Percentiles rank a stretch among this genome's conserved stretches.
Evolutionary conservation across 202 grass and related monocot genomes (phyloP).

Genomic region (Elaeis oleifera): DNA sequence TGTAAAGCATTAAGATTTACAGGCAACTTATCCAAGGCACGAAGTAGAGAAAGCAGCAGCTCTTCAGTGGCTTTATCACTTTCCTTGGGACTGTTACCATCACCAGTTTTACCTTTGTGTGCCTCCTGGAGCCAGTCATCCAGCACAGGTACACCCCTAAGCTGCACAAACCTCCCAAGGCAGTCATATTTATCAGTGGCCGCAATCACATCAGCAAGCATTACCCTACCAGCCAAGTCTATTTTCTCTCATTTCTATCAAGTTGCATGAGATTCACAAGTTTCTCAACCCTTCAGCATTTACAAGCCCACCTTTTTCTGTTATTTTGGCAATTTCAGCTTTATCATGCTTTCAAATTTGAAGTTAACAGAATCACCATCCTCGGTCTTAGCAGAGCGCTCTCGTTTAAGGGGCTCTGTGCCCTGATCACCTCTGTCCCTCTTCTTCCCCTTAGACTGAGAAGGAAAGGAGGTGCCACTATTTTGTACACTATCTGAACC

Average conservation of each 20-base stretch:
- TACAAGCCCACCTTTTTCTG: conserved; percentile 69
- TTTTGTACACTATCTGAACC: conserved; percentile 57
- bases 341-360: conserved; percentile 54
- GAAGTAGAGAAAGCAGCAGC: conserved; percentile 61
- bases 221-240: conserved; percentile 49
- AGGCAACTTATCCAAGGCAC: conserved; percentile 77
- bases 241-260: conserved; percentile 65
- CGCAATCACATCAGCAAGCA: conserved; percentile 76
- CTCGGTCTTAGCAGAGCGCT: conserved; percentile 44
- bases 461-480: conserved; percentile 34
- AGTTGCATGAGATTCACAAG: conserved; percentile 66
- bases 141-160: conserved; percentile 67
- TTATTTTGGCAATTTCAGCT: conserved; percentile 50
- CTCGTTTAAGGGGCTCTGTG: conserved; percentile 45
- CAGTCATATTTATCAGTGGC: conserved; percentile 66
- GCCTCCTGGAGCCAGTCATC: conserved; percentile 93
- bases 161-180: conserved; percentile 76
- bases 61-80: conserved; percentile 70
- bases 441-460: conserved; percentile 79
- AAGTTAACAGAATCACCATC: conserved; percentile 45
- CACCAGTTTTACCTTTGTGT: conserved; percentile 73
- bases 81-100: conserved; percentile 73
- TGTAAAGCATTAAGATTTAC: conserved; percentile 76
- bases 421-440: conserved; percentile 62
- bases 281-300: conserved; percentile 65